These are phyloP conservation scores for Kodamaea anthophila DNA, from an alignment of 1,139 yeast genomes.

Conservation along the genomic window DNA sequence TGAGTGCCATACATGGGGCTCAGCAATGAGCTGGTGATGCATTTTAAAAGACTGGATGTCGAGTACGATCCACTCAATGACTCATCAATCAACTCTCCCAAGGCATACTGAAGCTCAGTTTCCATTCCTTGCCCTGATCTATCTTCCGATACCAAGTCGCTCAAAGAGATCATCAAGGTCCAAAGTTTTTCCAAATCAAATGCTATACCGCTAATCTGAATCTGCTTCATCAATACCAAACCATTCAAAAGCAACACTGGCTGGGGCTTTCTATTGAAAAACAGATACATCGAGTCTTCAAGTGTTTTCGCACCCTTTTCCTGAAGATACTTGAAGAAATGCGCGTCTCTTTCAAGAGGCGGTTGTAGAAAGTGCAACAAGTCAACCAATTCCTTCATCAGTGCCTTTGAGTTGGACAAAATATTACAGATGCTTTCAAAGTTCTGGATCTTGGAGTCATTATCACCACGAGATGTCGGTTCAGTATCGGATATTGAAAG, in stretches of 20 bases:
- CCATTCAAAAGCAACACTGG: constrained; percentile 20
- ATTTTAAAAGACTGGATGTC: constrained; percentile 15
- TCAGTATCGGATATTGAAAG: constrained; percentile 12
- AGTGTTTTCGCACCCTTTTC: constrained; percentile 20
- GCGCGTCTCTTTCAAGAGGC: constrained; percentile 11
- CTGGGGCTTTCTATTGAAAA: constrained; percentile 13
- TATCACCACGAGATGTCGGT: constrained; percentile 4
- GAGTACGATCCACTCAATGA: constrained; percentile 22
- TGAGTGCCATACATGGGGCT: neutral
- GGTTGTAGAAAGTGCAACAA: constrained; percentile 22
- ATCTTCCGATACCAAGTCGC: constrained; percentile 7
- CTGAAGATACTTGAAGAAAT: constrained; percentile 21
- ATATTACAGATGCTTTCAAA: constrained; percentile 17
- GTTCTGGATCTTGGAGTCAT: constrained; percentile 14
- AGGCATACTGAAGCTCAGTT: constrained; percentile 13
- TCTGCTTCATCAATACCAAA: constrained; percentile 30
- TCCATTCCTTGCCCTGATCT: constrained; percentile 6
- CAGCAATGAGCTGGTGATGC: constrained; percentile 12
- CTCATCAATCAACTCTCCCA: constrained; percentile 28
- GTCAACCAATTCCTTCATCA: constrained; percentile 14
- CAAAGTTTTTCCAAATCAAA: constrained; percentile 20
- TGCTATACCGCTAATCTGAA: constrained; percentile 21
- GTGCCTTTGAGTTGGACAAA: constrained; percentile 9
- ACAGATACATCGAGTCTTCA: constrained; percentile 25
- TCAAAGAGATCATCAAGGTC: constrained; percentile 17